Evolutionary conservation across 352 stramenopile genomes (phyloP), one percentile per base, ranked within the genome.

Genomic region (Sclerospora graminicola): DNA sequence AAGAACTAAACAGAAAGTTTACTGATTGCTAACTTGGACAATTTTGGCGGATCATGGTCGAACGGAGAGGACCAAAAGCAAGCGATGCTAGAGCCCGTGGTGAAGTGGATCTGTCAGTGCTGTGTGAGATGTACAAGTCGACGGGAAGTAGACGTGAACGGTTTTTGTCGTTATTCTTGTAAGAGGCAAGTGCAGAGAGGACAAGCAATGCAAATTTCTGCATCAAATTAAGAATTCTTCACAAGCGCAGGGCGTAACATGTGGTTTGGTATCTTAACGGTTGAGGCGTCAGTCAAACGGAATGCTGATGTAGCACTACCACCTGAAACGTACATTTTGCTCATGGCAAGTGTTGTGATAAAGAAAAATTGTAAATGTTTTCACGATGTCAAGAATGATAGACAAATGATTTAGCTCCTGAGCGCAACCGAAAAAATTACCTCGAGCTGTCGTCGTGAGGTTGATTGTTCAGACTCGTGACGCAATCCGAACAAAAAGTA

Each of bases 11-110:
- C n/a, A n/a, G n/a, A n/a, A n/a, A n/a, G n/a, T n/a, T n/a, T 60
- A 2, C 53, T 92, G 79, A 40, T 39, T 89, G 35, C 51, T 92
- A 30, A 92, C 77, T 18, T 89, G 77, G 74, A 67, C 89, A 84
- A 47, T 68, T 91, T 13, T 66, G 66, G 44, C 50, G 37, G 28
- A 41, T 73, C 15, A 48, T 82, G 13, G 18, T 30, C 57, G 14
- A 52, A 56, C 5, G 58, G 57, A 28, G 38, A 47, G 16, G 18
- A 47, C 1, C 3, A 20, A n/a, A 34, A 51, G 4, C 18, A 20
- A 27, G 42, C 48, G 18, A 2, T 9, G 14, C 23, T 41, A 20
- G 19, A 14, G 23, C 8, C n/a, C 11, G 11, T 45, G 31, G 28
- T 27, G 32, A 26, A 40, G 26, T 27, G 14, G 42, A 48, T 5